A percentile compares a stretch with the other conserved stretches of the same genome.
Conservation (phyloP, 2,329 filamentous ascomycete species). For the Aspergillus caelatus region DNA sequence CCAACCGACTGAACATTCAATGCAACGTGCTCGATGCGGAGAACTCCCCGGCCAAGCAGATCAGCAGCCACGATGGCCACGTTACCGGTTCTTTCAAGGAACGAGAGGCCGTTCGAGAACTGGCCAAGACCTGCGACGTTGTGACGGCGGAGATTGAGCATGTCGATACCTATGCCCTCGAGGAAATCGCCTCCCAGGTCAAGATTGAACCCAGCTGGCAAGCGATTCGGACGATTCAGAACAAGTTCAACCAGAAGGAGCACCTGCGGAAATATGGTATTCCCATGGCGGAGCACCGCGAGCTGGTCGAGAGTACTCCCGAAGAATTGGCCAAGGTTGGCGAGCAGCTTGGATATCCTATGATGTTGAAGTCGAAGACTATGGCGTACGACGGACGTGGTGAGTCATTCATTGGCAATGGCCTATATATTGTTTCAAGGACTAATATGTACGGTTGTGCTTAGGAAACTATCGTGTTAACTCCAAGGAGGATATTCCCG, state of each 20-base stretch:
- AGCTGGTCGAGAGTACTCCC: constrained; percentile 62
- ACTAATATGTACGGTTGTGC: neutral
- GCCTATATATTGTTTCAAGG: neutral
- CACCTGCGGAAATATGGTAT: constrained; percentile 71
- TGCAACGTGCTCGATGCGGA: constrained; percentile 78
- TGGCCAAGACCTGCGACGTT: constrained; percentile 77
- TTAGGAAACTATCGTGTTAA: constrained; percentile 68
- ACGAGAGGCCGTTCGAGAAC: constrained; percentile 71
- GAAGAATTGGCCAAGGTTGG: constrained; percentile 67
- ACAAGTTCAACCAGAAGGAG: constrained; percentile 89
- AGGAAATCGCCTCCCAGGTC: constrained; percentile 73
- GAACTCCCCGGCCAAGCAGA: constrained; percentile 80
- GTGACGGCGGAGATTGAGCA: constrained; percentile 96
- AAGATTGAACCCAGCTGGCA: constrained; percentile 80
- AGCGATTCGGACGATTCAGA: constrained; percentile 86
- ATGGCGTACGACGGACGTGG: constrained; percentile 91
- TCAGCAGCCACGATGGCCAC: constrained; percentile 73
- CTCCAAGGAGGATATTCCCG: constrained; percentile 60
- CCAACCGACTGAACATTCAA: constrained; percentile 74
- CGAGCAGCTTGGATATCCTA: constrained; percentile 72
- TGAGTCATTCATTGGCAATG: constrained; percentile 40
- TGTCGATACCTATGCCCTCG: constrained; percentile 84
- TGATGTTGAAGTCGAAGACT: constrained; percentile 89
- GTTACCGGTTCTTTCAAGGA: constrained; percentile 89
- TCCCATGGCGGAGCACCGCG: constrained; percentile 71